Conservation (phyloP, 257 asterid species). For the Nemophila menziesii region DNA sequence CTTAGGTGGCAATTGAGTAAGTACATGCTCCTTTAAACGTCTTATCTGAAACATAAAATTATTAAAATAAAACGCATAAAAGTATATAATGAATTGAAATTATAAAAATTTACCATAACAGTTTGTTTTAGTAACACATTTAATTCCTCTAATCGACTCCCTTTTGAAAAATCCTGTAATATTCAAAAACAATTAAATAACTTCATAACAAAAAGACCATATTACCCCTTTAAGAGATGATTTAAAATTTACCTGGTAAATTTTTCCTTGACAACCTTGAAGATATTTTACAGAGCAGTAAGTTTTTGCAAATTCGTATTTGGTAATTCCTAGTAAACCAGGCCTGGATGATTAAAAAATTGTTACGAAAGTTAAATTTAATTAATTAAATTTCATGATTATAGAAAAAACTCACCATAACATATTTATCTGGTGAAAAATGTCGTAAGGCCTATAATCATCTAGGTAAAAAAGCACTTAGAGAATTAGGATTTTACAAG, state of each 20-base stretch:
- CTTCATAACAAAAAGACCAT: neutral
- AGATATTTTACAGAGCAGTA: slow-evolving; percentile 56
- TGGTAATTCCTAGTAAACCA: slow-evolving; percentile 84
- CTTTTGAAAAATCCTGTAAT: slow-evolving; percentile 83
- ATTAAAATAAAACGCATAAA: slow-evolving; percentile 6
- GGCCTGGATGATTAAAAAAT: slow-evolving; percentile 51
- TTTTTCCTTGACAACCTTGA: slow-evolving; percentile 55
- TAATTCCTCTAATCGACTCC: slow-evolving; percentile 84
- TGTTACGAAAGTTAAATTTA: slow-evolving; percentile 9
- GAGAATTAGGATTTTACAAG: slow-evolving; percentile 18
- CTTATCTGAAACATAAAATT: slow-evolving; percentile 53
- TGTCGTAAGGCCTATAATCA: slow-evolving; percentile 93
- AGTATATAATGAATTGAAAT: slow-evolving; percentile 2
- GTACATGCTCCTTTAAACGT: slow-evolving; percentile 85
- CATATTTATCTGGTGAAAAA: slow-evolving; percentile 88
- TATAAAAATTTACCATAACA: slow-evolving; percentile 57
- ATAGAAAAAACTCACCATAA: slow-evolving; percentile 54
- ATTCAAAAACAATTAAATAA: neutral
- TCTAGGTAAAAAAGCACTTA: slow-evolving; percentile 45
- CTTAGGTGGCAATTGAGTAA: slow-evolving; percentile 78
- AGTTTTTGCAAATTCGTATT: slow-evolving; percentile 74
- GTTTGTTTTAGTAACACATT: slow-evolving; percentile 76
- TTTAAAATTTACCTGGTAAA: slow-evolving; percentile 44
- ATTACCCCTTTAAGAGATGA: neutral
- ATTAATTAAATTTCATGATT: slow-evolving; percentile 1